Evolutionary conservation across 2,329 filamentous ascomycete genomes (phyloP).

Genomic region (Xylariaceae sp.): DNA sequence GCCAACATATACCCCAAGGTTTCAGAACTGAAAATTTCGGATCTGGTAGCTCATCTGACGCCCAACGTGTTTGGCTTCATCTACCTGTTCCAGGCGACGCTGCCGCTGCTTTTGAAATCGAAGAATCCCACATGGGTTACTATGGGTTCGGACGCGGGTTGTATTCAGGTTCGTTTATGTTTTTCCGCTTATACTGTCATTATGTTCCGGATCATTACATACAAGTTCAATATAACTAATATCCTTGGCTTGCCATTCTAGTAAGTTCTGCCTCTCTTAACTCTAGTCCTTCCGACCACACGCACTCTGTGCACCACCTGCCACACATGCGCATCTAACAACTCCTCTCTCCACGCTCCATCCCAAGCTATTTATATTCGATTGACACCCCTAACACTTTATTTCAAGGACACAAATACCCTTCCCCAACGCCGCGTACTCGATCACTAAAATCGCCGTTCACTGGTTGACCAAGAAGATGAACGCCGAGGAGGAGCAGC

Average conservation of each 20-base stretch:
- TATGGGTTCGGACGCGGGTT: conserved; percentile 38
- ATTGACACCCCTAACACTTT: too few species aligned
- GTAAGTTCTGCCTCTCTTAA: too few species aligned
- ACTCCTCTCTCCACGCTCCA: too few species aligned
- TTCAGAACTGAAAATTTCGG: conserved; percentile 38
- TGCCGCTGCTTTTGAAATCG: conserved; percentile 41
- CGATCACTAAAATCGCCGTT: conserved; percentile 43
- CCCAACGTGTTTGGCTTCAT: conserved; percentile 47
- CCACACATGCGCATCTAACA: too few species aligned
- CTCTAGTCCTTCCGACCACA: too few species aligned
- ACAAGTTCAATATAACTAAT: too few species aligned
- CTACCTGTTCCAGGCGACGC: conserved; percentile 45
- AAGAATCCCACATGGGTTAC: conserved; percentile 40
- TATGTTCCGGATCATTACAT: too few species aligned
- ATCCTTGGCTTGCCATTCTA: too few species aligned
- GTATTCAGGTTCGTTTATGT: too few species aligned
- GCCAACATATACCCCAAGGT: conserved; percentile 37
- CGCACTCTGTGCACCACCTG: too few species aligned
- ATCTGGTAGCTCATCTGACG: conserved; percentile 42
- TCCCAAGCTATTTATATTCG: too few species aligned
- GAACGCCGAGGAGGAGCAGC: conserved; percentile 34
- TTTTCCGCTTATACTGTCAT: too few species aligned
- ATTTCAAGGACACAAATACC: conserved; percentile 26
- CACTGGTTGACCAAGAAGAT: conserved; percentile 38
- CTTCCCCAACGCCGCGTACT: conserved; percentile 44